These are phyloP conservation scores for Botryococcus braunii DNA, from an alignment of 163 green algal genomes.

Conservation along the genomic window DNA sequence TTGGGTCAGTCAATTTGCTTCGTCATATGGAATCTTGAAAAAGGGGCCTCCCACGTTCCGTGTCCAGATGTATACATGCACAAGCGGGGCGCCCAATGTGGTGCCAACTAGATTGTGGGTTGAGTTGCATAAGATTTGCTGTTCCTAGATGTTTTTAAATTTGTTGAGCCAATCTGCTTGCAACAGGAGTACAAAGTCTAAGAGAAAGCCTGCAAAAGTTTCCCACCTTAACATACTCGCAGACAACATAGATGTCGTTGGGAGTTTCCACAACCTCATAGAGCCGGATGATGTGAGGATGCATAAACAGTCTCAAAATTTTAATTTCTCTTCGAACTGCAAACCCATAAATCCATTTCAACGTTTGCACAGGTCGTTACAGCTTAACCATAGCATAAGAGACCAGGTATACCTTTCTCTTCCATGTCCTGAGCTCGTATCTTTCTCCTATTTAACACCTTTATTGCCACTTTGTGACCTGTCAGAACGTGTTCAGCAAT, in stretches of 20 bases:
- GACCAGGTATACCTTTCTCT: constrained; percentile 78
- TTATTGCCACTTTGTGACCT: constrained; percentile 95
- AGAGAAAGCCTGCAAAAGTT: too few species aligned
- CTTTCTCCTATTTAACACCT: constrained; percentile 97
- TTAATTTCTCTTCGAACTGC: constrained; percentile 95
- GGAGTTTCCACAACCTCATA: constrained; percentile 97
- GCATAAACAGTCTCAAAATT: constrained; percentile 98
- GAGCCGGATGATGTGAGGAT: constrained; percentile 98
- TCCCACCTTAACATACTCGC: constrained; percentile 94
- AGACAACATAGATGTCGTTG: constrained; percentile 96
- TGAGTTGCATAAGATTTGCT: too few species aligned
- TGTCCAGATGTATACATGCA: too few species aligned
- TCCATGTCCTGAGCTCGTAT: constrained; percentile 99
- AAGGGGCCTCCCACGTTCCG: too few species aligned
- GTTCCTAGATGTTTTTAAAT: too few species aligned
- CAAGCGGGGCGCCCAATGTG: too few species aligned
- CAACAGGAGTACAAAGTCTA: too few species aligned
- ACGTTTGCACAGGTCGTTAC: background rate
- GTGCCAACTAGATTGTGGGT: too few species aligned
- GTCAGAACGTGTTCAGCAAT: constrained; percentile 89
- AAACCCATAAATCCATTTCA: background rate
- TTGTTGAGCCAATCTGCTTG: too few species aligned
- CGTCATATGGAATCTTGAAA: too few species aligned
- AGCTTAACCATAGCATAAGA: constrained; percentile 2
- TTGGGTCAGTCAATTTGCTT: too few species aligned